A percentile compares a stretch with the other conserved stretches of the same genome.
phyloP scores from a whole-genome alignment of 768 basidiomycete species.

The Hysterangium stoloniferum region DNA sequence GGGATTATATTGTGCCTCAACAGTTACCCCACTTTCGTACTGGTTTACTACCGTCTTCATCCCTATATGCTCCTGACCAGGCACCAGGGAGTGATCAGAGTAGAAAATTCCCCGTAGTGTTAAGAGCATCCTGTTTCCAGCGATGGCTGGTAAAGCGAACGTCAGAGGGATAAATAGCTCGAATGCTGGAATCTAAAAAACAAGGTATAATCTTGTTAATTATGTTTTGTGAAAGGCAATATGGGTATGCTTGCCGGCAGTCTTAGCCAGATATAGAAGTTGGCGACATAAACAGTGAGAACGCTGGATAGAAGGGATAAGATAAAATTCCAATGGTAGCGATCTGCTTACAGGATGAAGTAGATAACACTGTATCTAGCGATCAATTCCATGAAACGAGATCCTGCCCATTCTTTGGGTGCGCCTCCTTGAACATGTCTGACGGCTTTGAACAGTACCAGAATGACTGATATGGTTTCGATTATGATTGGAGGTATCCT shows the following conservation, averaged over 20 bases:
- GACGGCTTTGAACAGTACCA: conserved; percentile 2
- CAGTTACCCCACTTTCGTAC: conserved; percentile 1
- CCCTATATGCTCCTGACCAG: conserved; percentile 1
- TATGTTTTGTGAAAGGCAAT: not conserved
- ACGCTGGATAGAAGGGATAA: not conserved
- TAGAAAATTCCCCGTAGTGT: conserved; percentile 3
- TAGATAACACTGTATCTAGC: conserved; percentile 5
- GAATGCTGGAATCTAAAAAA: not conserved
- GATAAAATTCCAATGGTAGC: too few species aligned
- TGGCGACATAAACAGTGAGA: conserved; percentile 7
- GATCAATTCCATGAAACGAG: conserved; percentile 5
- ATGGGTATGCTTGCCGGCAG: not conserved
- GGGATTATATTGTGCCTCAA: conserved; percentile 2
- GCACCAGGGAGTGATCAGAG: not conserved
- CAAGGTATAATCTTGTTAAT: not conserved
- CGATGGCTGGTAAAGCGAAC: conserved; percentile 3
- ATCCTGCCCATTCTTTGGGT: conserved; percentile 5
- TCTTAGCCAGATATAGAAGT: conserved; percentile 1
- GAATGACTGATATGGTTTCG: not conserved
- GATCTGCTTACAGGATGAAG: conserved; percentile 4
- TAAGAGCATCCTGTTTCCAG: conserved; percentile 8
- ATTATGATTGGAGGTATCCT: conserved; percentile 8
- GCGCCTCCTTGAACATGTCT: not conserved
- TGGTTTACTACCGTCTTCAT: not conserved
- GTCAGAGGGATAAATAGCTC: conserved; percentile 5